Base-by-base conservation (phyloP, 83 land plant species). In the Isoetes engelmannii region DNA sequence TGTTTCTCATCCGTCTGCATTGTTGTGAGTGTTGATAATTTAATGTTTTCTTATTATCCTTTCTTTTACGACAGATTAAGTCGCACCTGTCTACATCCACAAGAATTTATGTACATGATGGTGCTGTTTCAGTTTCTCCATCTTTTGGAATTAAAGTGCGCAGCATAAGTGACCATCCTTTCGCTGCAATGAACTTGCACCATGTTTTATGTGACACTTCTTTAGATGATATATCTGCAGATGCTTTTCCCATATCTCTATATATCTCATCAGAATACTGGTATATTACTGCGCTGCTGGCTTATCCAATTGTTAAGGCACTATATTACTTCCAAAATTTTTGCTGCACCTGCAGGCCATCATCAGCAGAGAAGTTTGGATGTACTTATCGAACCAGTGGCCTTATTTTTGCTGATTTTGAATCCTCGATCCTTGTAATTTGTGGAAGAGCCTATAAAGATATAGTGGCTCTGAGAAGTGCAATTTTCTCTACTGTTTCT, bases 61-160 rank as follows among this genome's bases (percentile, higher is more conserved):
- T 56, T 43, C 45, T 73, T 18, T 49, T 44, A n/a, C 56, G 60
- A n/a, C 57, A 86, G 89, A 87, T 84, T 21, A 75, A 77, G 6
- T 21, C 63, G 47, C 81, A 79, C 73, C 58, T 86, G n/a, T 84
- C 89, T 9, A 68, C 79, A 6, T 15, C 77, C n/a, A 49, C 75
- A 45, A 71, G 71, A 46, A 53, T 86, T 9, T 84, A 71, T 71
- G 87, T 87, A 6, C 90, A 87, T 57, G 90, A 87, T 80, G 90
- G 90, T 19, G 81, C 83, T 46, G 56, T 87, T 80, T 81, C 87
- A 55, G 76, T 82, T 43, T 81, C 77, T 10, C 63, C 83, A 62
- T 70, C 69, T 68, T 72, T 56, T 75, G 81, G 69, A 79, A 83
- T 72, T 10, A 84, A 84, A 73, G 85, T 87, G 71, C 87, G 87